These are phyloP conservation scores for Persicaria tinctoria DNA, from an alignment of 148 eudicot genomes.

Conservation along the genomic window DNA sequence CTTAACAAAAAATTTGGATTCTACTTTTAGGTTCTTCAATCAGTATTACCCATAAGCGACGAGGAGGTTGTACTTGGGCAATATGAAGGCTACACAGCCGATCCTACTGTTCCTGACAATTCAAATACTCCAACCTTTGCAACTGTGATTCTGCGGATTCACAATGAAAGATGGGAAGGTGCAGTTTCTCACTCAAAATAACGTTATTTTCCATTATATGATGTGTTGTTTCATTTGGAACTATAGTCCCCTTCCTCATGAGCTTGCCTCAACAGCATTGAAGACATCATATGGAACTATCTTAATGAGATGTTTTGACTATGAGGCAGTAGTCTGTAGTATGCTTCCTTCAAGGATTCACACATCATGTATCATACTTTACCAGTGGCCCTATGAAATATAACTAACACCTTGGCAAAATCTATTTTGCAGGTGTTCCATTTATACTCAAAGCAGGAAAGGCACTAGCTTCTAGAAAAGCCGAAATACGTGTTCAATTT, in stretches of 20 bases:
- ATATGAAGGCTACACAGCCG: slow-evolving; percentile 84
- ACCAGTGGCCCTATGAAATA: background rate
- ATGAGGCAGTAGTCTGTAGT: background rate
- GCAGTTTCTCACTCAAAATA: background rate
- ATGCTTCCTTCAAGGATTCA: background rate
- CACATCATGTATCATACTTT: background rate
- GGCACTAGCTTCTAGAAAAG: slow-evolving; percentile 80
- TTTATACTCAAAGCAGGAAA: slow-evolving; percentile 94
- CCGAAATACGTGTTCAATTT: slow-evolving; percentile 91
- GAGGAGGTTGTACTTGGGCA: slow-evolving; percentile 97
- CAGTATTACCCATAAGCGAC: slow-evolving; percentile 59
- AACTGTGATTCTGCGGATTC: slow-evolving; percentile 63
- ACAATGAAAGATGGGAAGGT: slow-evolving; percentile 99
- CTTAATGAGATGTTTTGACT: background rate
- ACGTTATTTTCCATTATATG: background rate
- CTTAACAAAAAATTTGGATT: background rate
- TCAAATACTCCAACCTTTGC: slow-evolving; percentile 99
- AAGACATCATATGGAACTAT: background rate
- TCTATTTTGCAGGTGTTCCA: slow-evolving; percentile 72
- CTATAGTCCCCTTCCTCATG: too few relatives aligned
- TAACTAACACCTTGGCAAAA: background rate
- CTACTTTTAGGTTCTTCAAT: slow-evolving; percentile 69
- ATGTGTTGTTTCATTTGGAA: background rate
- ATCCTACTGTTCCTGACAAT: slow-evolving; percentile 86
- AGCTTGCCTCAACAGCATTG: too few relatives aligned